Evolutionary conservation across 2,329 filamentous ascomycete genomes (phyloP).

Genomic region (Onygenales sp.): DNA sequence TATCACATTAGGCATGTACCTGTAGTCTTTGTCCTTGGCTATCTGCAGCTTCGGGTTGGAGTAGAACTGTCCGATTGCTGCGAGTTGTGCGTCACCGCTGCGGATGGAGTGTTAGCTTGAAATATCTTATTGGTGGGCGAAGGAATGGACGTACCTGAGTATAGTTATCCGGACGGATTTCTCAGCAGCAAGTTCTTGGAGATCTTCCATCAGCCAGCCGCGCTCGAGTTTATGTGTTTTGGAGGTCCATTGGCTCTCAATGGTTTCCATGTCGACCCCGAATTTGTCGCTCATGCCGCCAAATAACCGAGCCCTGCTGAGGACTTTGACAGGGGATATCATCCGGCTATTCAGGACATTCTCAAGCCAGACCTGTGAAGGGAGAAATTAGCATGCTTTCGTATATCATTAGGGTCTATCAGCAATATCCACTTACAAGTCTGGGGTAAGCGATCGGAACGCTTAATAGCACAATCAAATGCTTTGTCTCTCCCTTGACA

Average conservation of each 20-base stretch:
- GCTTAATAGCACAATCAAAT: conserved; percentile 77
- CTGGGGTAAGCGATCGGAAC: conserved; percentile 76
- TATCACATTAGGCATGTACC: conserved; percentile 94
- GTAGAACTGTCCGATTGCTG: conserved; percentile 88
- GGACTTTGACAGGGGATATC: conserved; percentile 81
- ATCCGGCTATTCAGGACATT: conserved; percentile 68
- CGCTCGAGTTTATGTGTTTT: conserved; percentile 90
- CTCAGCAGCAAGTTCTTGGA: conserved; percentile 87
- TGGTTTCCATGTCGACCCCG: conserved; percentile 81
- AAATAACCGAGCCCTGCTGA: conserved; percentile 72
- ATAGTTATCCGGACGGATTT: conserved; percentile 89
- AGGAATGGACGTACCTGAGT: conserved; percentile 47
- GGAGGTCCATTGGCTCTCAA: conserved; percentile 96
- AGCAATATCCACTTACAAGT: conserved; percentile 45
- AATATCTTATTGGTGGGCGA: conserved; percentile 10
- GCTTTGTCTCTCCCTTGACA: conserved; percentile 72
- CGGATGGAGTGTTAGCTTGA: conserved; percentile 11
- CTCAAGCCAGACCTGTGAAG: conserved; percentile 50
- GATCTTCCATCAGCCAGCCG: conserved; percentile 74
- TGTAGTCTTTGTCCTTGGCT: conserved; percentile 80
- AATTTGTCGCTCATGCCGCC: conserved; percentile 77
- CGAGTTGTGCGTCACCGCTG: conserved; percentile 87
- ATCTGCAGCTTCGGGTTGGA: conserved; percentile 76
- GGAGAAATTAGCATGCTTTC: conserved; percentile 11
- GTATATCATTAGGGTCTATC: not conserved